Base-by-base conservation (phyloP, 169 alveolate genomes). In the Cryptosporidium bovis region DNA sequence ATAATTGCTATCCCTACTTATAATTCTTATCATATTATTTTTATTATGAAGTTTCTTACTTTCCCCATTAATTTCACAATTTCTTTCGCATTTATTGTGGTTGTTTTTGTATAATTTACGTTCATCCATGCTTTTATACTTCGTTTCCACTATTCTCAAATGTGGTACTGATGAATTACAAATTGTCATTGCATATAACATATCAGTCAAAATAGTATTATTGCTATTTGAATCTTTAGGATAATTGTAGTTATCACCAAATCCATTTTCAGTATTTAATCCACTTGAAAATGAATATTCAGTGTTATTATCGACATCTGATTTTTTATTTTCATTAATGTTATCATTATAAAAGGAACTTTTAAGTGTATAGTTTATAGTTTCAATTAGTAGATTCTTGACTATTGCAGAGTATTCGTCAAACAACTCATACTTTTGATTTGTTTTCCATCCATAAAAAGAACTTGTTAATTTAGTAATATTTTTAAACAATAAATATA, bases 151-250 rank as follows among this genome's bases (percentile, higher is more conserved):
- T 15, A 77, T 44, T 40, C 87, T 77, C 27, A 77, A 60, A 62
- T 77, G 87, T 10, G 87, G 87, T 16, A 77, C 87, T 8, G 71
- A 58, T 7, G 87, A 24, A 53, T 77, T 77, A 31, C 87, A 77
- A 24, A 60, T 62, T 60, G 87, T 77, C 87, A 77, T 77, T 10
- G 87, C 87, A 77, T 77, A 77, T 62, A 77, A 60, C 69, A 77
- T 62, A 77, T 77, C 71, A 40, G 40, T 44, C 24, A 77, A 20
- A 10, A 77, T 46, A 20, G 71, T 55, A 36, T 48, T 51, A 56
- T 77, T 58, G 6, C 2, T 13, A 36, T 34, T 16, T 1, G 1
- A 40, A 40, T 40, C 48, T 3, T 8, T 6, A 40, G 4, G 10
- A 40, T 40, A 40, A 33, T 66, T 8, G 10, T 40, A 40, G 48